A percentile compares a stretch with the other conserved stretches of the same genome.
Evolutionary conservation across 2,329 filamentous ascomycete genomes (phyloP).

Genomic region (Talaromyces albobiverticillius): DNA sequence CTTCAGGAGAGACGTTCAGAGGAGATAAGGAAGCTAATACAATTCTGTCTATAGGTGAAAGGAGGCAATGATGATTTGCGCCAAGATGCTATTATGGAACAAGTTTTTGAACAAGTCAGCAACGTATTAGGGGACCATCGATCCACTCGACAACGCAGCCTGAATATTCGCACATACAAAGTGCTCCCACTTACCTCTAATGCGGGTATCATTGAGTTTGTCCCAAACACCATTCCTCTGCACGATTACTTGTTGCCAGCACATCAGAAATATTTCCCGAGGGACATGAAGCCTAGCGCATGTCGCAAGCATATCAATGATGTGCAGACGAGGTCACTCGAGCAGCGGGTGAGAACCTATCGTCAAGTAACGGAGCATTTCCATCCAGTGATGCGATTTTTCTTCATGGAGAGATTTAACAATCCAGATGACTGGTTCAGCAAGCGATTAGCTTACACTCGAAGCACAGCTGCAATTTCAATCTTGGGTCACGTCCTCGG

Average conservation of each 20-base stretch:
- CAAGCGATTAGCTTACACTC: slow-evolving; percentile 83
- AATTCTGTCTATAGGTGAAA: slow-evolving; percentile 61
- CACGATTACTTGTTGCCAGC: slow-evolving; percentile 91
- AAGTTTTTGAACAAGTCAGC: slow-evolving; percentile 95
- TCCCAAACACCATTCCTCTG: slow-evolving; percentile 85
- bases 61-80: slow-evolving; percentile 93
- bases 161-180: slow-evolving; percentile 95
- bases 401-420: slow-evolving; percentile 92
- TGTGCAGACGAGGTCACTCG: slow-evolving; percentile 67
- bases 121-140: slow-evolving; percentile 83
- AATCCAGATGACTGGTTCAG: slow-evolving; percentile 97
- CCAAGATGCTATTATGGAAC: slow-evolving; percentile 98
- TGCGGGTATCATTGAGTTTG: slow-evolving; percentile 95
- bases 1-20: not conserved
- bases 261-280: slow-evolving; percentile 81
- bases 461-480: slow-evolving; percentile 90
- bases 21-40: slow-evolving; percentile 16
- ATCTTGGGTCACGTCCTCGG: slow-evolving; percentile 93
- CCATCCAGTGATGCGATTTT: slow-evolving; percentile 91
- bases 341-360: slow-evolving; percentile 71
- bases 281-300: slow-evolving; percentile 70
- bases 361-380: slow-evolving; percentile 76
- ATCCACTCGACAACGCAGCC: slow-evolving; percentile 78
- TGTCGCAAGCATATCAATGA: slow-evolving; percentile 78
- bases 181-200: slow-evolving; percentile 82